Evolutionary conservation across 257 asterid species (phyloP), one percentile per base, ranked within the genome.

Genomic region (Echites panduratus): DNA sequence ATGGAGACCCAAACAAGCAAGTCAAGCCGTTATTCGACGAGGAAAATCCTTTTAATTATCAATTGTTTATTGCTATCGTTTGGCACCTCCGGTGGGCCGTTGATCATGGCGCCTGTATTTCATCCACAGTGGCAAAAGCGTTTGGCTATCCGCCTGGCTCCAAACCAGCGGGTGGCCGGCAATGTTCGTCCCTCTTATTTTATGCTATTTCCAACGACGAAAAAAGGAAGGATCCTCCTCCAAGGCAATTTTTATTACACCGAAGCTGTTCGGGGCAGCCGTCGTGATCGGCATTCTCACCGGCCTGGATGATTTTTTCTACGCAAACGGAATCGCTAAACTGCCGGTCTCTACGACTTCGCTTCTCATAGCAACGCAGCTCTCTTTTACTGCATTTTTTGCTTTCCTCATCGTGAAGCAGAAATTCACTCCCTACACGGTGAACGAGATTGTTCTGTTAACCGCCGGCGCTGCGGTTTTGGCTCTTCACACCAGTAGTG

Each of bases 121-220:
- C 72, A 17, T 78, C 67, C 70, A 70, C 8, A 82, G 85, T 0
- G 85, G 85, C 24, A 48, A 68, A 9, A 47, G 78, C 49, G 45
- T 72, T 29, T 82, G 85, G 83, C 53, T 82, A 7, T 77, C 83
- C 10, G 45, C 75, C 70, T 70, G 57, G 50, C 66, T 82, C 0
- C 72, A 75, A 57, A 75, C 83, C 16, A 83, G 70, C 12, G 85
- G 77, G 4, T 82, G 83, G 77, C 85, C 83, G 0, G 6, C 71
- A 4, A 82, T 49, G 4, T 56, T 82, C 41, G 66, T 78, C 10
- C 85, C 85, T 2, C 54, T 82, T 47, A 1, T 66, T 45, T 41
- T 70, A 12, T 67, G 77, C 4, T 82, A 82, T 40, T 59, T 75
- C 9, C 43, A 40, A 22, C 85, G 83, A 11, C 71, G 74, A 10